Evolutionary conservation across 2,329 filamentous ascomycete genomes (phyloP), one percentile per base, ranked within the genome.

Genomic region (Alternaria dauci): DNA sequence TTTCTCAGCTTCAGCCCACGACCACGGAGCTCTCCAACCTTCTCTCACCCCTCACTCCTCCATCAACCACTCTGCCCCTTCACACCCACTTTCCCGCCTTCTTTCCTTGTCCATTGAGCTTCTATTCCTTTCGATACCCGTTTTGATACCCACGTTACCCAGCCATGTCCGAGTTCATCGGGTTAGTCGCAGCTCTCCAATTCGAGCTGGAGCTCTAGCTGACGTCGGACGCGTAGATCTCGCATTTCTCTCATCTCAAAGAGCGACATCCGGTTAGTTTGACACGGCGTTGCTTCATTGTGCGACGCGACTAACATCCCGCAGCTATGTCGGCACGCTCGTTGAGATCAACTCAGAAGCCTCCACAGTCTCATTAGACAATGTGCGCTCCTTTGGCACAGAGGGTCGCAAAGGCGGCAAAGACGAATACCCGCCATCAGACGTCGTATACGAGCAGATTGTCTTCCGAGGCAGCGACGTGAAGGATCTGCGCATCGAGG

Each of bases 291-390:
- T 54, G 59, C 67, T 58, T 61, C 63, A 26, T 50, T 58, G 28
- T 57, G 57, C 62, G 59, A 63, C 64, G 54, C 56, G 41, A 53
- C 63, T 72, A 58, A 71, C 70, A 39, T 43, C 38, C 56, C 56
- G 62, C 75, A 97, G 94, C 81, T 98, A 98, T 83, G 92, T 96
- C 76, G 95, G 95, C 70, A 94, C 91, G 55, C 89, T 99, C 53
- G 93, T 97, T 82, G 92, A 97, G 80, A 99, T 99, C 87, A 97
- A 97, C 81, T 96, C 94, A 64, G 94, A 97, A 80, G 91, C 93
- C 71, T 96, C 94, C 47, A 98, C 95, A 67, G 96, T 99, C 75
- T 96, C 95, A 42, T 89, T 99, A 67, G 94, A 99, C 79, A 94
- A 97, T 87, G 95, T 99, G 78, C 88, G 89, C 66, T 98, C 94